phyloP scores from a whole-genome alignment of 345 rosid species.

The Heritiera fomes region DNA sequence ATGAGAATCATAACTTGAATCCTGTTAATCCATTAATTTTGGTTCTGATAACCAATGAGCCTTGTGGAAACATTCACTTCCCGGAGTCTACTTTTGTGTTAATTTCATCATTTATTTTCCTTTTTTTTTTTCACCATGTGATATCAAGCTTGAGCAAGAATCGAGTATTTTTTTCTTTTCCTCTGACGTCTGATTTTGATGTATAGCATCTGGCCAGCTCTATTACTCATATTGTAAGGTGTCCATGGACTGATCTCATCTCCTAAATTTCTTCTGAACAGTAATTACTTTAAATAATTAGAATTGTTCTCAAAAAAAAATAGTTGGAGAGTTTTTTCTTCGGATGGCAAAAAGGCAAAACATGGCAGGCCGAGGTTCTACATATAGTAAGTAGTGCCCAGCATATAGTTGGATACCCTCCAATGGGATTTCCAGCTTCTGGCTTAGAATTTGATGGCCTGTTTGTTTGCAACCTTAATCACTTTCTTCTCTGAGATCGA shows the following conservation, averaged over 20 bases:
- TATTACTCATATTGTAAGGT: background rate
- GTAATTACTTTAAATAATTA: background rate
- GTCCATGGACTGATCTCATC: background rate
- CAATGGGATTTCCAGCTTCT: conserved; percentile 13
- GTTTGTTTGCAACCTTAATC: background rate
- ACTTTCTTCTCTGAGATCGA: background rate
- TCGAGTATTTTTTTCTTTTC: background rate
- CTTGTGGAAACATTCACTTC: background rate
- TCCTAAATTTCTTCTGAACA: conserved; percentile 6
- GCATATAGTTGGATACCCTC: conserved; percentile 5
- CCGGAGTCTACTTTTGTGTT: background rate
- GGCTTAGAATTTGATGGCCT: conserved; percentile 12
- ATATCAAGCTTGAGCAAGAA: background rate
- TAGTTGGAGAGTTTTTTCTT: background rate
- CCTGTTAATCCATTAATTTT: background rate
- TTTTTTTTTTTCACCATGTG: background rate
- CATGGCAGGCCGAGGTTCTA: conserved; percentile 15
- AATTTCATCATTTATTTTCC: background rate
- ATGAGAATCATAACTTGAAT: conserved; percentile 2
- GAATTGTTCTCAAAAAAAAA: background rate
- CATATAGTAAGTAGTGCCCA: conserved; percentile 11
- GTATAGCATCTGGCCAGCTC: conserved; percentile 10
- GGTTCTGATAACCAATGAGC: background rate
- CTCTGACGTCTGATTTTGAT: conserved; percentile 11
- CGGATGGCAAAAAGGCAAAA: conserved; percentile 6